A percentile compares a stretch with the other conserved stretches of the same genome.
phyloP scores from a whole-genome alignment of 2,329 filamentous ascomycete species.

The Fusarium sp. region DNA sequence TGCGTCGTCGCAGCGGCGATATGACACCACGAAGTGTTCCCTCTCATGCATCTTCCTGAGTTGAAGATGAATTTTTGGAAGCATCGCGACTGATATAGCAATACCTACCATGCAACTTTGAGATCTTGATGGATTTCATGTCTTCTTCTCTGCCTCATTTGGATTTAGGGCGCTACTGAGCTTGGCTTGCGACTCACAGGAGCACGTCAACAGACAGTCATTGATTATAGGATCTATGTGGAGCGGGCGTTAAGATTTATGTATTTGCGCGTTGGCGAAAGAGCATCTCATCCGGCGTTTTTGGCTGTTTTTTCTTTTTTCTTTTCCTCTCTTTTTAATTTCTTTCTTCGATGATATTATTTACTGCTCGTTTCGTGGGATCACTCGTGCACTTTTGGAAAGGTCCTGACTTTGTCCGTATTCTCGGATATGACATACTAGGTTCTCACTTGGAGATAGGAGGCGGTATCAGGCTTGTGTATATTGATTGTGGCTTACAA shows the following conservation, averaged over 20 bases:
- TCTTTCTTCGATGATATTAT: constrained; percentile 5
- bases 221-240: constrained; percentile 33
- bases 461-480: constrained; percentile 4
- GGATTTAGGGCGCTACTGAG: constrained; percentile 39
- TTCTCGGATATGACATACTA: not conserved
- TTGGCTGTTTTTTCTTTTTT: constrained; percentile 6
- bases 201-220: constrained; percentile 44
- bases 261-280: constrained; percentile 28
- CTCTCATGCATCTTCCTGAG: constrained; percentile 56
- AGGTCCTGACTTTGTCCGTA: not conserved
- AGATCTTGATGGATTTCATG: constrained; percentile 38
- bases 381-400: not conserved
- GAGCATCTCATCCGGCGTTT: constrained; percentile 47
- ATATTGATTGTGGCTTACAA: not conserved
- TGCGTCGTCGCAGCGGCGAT: constrained; percentile 66
- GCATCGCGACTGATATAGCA: constrained; percentile 29
- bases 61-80: constrained; percentile 9
- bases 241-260: constrained; percentile 44
- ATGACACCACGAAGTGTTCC: constrained; percentile 66
- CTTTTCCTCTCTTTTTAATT: constrained; percentile 1
- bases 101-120: constrained; percentile 40
- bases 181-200: constrained; percentile 44
- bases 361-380: constrained; percentile 9
- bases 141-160: constrained; percentile 39
- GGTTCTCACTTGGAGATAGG: not conserved